phyloP scores from a whole-genome alignment of 768 basidiomycete species.

The Cantharellus cinnabarinus region DNA sequence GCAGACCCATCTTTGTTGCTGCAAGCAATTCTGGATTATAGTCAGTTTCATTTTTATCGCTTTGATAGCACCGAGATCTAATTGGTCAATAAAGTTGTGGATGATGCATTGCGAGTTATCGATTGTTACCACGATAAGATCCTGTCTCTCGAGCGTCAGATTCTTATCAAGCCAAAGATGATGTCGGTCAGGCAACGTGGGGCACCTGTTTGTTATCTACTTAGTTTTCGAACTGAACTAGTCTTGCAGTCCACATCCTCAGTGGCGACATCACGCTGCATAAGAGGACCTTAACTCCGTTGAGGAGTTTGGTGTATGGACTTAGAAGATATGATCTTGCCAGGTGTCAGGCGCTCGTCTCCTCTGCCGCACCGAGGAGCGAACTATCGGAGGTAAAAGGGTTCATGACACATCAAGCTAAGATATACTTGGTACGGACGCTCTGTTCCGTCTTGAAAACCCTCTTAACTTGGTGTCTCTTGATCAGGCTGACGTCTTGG shows the following conservation, averaged over 20 bases:
- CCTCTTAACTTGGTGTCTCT: background rate
- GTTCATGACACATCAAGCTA: constrained; percentile 47
- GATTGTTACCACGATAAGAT: constrained; percentile 36
- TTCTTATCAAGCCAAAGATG: constrained; percentile 41
- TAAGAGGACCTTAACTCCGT: constrained; percentile 52
- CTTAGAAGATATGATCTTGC: constrained; percentile 51
- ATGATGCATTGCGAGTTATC: constrained; percentile 33
- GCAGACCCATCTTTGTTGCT: constrained; percentile 51
- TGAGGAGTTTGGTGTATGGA: constrained; percentile 48
- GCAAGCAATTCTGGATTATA: constrained; percentile 42
- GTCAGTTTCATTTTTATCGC: constrained; percentile 11
- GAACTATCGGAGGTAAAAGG: constrained; percentile 25
- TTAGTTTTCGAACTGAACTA: background rate
- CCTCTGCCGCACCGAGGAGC: constrained; percentile 16
- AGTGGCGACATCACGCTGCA: constrained; percentile 55
- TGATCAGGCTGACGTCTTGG: constrained; percentile 44
- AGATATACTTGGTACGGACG: constrained; percentile 36
- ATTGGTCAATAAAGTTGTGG: constrained; percentile 29
- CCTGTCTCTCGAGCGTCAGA: constrained; percentile 34
- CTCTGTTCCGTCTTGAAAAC: background rate
- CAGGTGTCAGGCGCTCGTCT: constrained; percentile 37
- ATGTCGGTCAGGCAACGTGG: constrained; percentile 36
- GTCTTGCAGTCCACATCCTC: constrained; percentile 41
- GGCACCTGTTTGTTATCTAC: constrained; percentile 10
- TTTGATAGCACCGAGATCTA: too few species aligned